These are phyloP conservation scores for Mallotus japonicus DNA, from an alignment of 441 rosid species.

Conservation along the genomic window DNA sequence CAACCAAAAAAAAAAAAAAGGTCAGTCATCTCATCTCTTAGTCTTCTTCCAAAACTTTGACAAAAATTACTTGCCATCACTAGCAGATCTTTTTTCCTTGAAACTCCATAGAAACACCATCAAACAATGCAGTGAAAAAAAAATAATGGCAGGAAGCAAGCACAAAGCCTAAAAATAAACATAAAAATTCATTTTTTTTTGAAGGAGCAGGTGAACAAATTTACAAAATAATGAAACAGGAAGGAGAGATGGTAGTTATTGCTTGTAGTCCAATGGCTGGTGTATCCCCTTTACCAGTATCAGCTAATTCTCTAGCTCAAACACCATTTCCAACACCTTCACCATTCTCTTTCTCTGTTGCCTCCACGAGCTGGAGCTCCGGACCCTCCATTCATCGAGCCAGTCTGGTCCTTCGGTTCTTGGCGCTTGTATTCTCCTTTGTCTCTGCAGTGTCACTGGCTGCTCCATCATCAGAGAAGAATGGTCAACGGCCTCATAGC, in stretches of 20 bases:
- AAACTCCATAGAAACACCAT: slow-evolving; percentile 1
- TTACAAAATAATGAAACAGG: slow-evolving; percentile 28
- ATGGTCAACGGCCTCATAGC: slow-evolving; percentile 30
- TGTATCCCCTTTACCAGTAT: slow-evolving; percentile 27
- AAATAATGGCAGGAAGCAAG: neutral
- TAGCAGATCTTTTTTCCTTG: slow-evolving; percentile 1
- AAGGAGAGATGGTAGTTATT: slow-evolving; percentile 24
- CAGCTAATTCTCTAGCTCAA: slow-evolving; percentile 28
- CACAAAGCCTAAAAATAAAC: neutral
- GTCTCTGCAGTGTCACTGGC: slow-evolving; percentile 60
- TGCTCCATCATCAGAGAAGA: slow-evolving; percentile 30
- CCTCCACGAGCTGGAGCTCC: slow-evolving; percentile 42
- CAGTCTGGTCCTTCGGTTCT: slow-evolving; percentile 48
- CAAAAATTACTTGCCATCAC: slow-evolving; percentile 7
- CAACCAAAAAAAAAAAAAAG: neutral
- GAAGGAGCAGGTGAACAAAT: slow-evolving; percentile 22
- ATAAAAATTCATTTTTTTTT: neutral
- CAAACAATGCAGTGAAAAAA: neutral
- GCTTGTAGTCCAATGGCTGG: slow-evolving; percentile 34
- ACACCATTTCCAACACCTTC: slow-evolving; percentile 54
- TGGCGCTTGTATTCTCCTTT: slow-evolving; percentile 50
- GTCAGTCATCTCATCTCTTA: neutral
- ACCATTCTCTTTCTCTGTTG: slow-evolving; percentile 46
- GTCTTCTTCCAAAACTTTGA: neutral
- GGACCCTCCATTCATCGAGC: slow-evolving; percentile 35